Conservation (phyloP, 768 basidiomycete genomes). For the Termitomyces sp. region DNA sequence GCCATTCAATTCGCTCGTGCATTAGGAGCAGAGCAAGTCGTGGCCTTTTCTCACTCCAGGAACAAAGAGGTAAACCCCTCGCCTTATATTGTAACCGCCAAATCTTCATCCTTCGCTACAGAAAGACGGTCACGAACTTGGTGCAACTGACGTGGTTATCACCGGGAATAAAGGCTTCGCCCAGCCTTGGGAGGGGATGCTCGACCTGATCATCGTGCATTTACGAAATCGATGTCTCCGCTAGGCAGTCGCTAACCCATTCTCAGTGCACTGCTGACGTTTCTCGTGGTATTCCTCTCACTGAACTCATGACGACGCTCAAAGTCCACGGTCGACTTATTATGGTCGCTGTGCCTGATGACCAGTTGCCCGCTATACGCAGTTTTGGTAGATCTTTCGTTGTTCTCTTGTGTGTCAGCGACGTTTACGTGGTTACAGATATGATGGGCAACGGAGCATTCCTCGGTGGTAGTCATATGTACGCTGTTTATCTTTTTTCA, state of each 20-base stretch:
- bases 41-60: slow-evolving; percentile 53
- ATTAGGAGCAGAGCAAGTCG: slow-evolving; percentile 50
- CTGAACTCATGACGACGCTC: slow-evolving; percentile 38
- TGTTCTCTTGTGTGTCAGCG: too few species aligned
- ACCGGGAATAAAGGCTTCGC: slow-evolving; percentile 41
- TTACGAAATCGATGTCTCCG: too few species aligned
- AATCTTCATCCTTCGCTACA: slow-evolving; percentile 3
- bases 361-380: slow-evolving; percentile 35
- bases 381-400: slow-evolving; percentile 16
- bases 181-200: slow-evolving; percentile 28
- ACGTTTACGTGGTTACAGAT: not conserved
- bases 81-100: too few species aligned
- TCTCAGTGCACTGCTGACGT: slow-evolving; percentile 26
- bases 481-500: too few species aligned
- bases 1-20: slow-evolving; percentile 37
- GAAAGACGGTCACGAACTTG: slow-evolving; percentile 55
- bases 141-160: slow-evolving; percentile 49
- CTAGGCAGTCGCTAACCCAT: not conserved
- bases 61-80: slow-evolving; percentile 44
- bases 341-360: slow-evolving; percentile 54
- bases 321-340: slow-evolving; percentile 52
- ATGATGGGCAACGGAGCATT: not conserved
- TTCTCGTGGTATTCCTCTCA: slow-evolving; percentile 25
- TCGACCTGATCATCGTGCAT: slow-evolving; percentile 54
- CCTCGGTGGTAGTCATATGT: not conserved